A percentile compares a stretch with the other conserved stretches of the same genome.
Evolutionary conservation across 768 basidiomycete genomes (phyloP).

Genomic region (Rhizopogon salebrosus): DNA sequence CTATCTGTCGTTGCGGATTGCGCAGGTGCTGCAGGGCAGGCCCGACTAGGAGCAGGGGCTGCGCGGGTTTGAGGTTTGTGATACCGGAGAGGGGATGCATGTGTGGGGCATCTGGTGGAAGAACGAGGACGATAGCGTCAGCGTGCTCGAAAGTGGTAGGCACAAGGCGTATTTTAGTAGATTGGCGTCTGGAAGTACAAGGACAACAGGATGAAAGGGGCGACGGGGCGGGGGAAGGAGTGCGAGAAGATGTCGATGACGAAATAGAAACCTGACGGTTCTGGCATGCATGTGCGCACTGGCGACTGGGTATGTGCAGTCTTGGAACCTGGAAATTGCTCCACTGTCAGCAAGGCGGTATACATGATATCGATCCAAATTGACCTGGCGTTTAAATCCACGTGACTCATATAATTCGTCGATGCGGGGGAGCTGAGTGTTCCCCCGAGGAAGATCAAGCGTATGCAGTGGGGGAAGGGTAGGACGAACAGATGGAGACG

Average conservation of each 20-base stretch:
- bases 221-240: constrained; percentile 31
- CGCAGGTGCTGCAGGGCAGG: constrained; percentile 43
- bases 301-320: neutral
- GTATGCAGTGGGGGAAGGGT: constrained; percentile 50
- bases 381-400: constrained; percentile 9
- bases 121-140: constrained; percentile 45
- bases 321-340: neutral
- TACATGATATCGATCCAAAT: neutral
- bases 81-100: constrained; percentile 11
- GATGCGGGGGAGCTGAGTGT: constrained; percentile 7
- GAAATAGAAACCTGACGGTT: constrained; percentile 33
- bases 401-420: constrained; percentile 10
- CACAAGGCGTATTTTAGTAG: constrained; percentile 35
- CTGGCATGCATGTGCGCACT: constrained; percentile 8
- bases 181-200: constrained; percentile 6
- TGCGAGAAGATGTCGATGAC: constrained; percentile 36
- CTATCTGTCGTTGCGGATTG: constrained; percentile 33
- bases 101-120: constrained; percentile 24
- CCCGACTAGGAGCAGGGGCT: constrained; percentile 45
- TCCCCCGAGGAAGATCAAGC: constrained; percentile 32
- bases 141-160: constrained; percentile 50
- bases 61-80: neutral
- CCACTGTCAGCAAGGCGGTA: neutral
- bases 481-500: constrained; percentile 34
- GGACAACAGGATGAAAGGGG: constrained; percentile 11